Base-by-base conservation (phyloP, 2,329 filamentous ascomycete species). In the Trichoderma afroharzianum region DNA sequence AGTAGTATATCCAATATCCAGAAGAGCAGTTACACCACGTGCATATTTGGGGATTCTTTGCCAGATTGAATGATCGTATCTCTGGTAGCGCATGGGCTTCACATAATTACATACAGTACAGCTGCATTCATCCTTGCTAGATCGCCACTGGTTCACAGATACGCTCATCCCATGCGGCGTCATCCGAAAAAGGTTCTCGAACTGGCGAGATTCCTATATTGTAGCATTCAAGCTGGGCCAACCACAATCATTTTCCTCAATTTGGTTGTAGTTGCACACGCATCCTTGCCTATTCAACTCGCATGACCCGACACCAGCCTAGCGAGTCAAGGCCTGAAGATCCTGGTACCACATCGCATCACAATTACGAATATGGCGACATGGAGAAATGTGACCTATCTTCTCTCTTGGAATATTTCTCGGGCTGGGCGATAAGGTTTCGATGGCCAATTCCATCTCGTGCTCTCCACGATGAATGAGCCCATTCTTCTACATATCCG, bases 281-380 rank as follows among this genome's bases (percentile, higher is more conserved):
- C 26, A 63, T 36, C 43, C 33, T 63, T 28, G 32, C 18, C 53
- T 28, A 32, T 58, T n/a, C n/a, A 55, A 32, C 43, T 30, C 33
- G 58, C 47, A 70, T 70, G 30, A 33, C 21, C 33, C n/a, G 33
- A n/a, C 53, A 36, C 55, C 39, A 28, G 11, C 30, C 12, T 21
- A 24, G 18, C 11, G 58, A 55, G 58, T 53, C 57, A 62, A 43
- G 32, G 32, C 32, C 30, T 58, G 30, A 21, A 33, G 15, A 55
- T 53, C 57, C 39, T 30, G 68, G 55, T 62, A 55, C 30, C 32
- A 26, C 59, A 70, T 70, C 61, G 58, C 68, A 32, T 70, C 68
- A 70, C 61, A 70, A 70, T 70, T 32, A 53, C 61, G 36, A 64
- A 70, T 70, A 70, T 70, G 59, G 61, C 68, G 68, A 57, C 68